phyloP scores from a whole-genome alignment of 2,329 filamentous ascomycete genomes.

The Penicillium oxalicum region DNA sequence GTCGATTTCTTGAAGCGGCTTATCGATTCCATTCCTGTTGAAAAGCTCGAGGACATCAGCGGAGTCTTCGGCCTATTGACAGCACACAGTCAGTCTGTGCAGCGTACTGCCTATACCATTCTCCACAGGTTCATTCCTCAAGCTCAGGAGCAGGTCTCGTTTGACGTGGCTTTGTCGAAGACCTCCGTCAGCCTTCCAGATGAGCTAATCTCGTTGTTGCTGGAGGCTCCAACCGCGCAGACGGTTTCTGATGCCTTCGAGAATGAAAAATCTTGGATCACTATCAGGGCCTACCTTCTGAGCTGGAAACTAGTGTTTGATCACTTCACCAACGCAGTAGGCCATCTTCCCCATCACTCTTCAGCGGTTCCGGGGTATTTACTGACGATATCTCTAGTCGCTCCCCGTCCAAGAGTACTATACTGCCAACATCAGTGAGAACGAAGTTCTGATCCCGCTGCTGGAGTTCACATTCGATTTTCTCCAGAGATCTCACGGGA shows the following conservation, averaged over 20 bases:
- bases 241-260: slow-evolving; percentile 60
- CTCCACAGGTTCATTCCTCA: slow-evolving; percentile 74
- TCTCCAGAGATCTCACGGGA: slow-evolving; percentile 69
- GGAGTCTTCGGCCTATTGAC: slow-evolving; percentile 72
- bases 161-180: slow-evolving; percentile 59
- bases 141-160: slow-evolving; percentile 71
- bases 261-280: slow-evolving; percentile 58
- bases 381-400: slow-evolving; percentile 45
- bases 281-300: slow-evolving; percentile 72
- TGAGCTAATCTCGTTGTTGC: slow-evolving; percentile 75
- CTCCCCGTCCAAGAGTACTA: slow-evolving; percentile 80
- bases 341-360: slow-evolving; percentile 4
- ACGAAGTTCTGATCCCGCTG: slow-evolving; percentile 61
- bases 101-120: slow-evolving; percentile 72
- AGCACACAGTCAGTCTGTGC: slow-evolving; percentile 67
- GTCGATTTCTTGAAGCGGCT: slow-evolving; percentile 68
- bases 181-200: slow-evolving; percentile 65
- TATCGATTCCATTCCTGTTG: slow-evolving; percentile 57
- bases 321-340: slow-evolving; percentile 64
- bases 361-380: neutral
- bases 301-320: slow-evolving; percentile 90
- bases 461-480: slow-evolving; percentile 79
- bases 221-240: slow-evolving; percentile 69
- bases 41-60: slow-evolving; percentile 57
- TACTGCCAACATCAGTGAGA: slow-evolving; percentile 68